Conservation (phyloP, 2,329 filamentous ascomycete species). For the Monosporascus sp. region DNA sequence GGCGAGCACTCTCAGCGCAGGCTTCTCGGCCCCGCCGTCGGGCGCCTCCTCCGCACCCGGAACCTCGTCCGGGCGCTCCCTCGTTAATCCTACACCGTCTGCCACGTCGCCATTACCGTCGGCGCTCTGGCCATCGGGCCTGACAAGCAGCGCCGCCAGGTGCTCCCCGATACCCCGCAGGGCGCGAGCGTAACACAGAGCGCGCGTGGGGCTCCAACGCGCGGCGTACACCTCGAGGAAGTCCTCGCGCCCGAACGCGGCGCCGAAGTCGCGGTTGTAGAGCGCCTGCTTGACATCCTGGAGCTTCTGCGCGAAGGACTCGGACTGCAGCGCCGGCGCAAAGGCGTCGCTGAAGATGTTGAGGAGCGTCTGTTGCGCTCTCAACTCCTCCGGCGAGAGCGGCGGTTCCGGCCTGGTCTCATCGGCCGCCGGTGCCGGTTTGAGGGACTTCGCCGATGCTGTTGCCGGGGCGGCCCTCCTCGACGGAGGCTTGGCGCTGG, state of each 20-base stretch:
- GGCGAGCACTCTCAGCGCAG: conserved; percentile 36
- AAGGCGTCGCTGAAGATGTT: conserved; percentile 45
- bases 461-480: too few relatives aligned
- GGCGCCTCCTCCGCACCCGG: conserved; percentile 5
- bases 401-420: conserved; percentile 11
- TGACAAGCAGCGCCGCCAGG: conserved; percentile 23
- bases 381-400: conserved; percentile 1
- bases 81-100: too few relatives aligned
- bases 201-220: conserved; percentile 83
- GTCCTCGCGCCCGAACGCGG: conserved; percentile 68
- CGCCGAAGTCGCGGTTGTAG: conserved; percentile 76
- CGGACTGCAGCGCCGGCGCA: conserved; percentile 39
- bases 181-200: conserved; percentile 71
- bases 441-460: neutral
- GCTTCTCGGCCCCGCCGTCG: neutral
- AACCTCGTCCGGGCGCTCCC: too few relatives aligned
- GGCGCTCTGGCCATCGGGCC: neutral
- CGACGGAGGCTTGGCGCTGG: neutral
- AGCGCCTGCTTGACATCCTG: conserved; percentile 83
- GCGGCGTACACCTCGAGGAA: conserved; percentile 79
- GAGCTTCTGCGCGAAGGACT: conserved; percentile 50
- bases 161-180: conserved; percentile 35
- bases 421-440: neutral
- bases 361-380: conserved; percentile 17
- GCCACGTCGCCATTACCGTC: neutral